Evolutionary conservation across 371 early-diverging fungal genomes (phyloP).

Genomic region (Lichtheimia hyalospora): DNA sequence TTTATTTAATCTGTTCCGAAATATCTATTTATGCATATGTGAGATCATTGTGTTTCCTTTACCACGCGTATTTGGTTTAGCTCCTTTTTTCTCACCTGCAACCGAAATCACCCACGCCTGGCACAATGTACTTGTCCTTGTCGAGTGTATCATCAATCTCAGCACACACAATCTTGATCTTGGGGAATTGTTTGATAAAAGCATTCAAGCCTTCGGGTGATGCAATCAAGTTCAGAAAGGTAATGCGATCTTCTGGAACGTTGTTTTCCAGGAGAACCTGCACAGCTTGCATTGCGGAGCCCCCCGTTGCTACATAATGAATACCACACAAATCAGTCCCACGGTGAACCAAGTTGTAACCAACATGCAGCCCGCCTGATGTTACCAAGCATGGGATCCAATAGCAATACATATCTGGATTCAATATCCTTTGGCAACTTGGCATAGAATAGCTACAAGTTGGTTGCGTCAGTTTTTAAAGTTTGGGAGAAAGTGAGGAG

Average conservation of each 20-base stretch:
- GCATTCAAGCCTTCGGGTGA: conserved; percentile 82
- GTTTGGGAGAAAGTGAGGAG: too few species aligned
- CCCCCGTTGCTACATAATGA: conserved; percentile 78
- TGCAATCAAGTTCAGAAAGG: conserved; percentile 82
- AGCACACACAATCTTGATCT: conserved; percentile 83
- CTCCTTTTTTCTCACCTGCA: conserved; percentile 42
- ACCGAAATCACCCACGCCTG: conserved; percentile 95
- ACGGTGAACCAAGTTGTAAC: too few species aligned
- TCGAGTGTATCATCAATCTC: conserved; percentile 84
- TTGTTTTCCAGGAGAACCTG: conserved; percentile 83
- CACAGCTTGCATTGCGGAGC: conserved; percentile 89
- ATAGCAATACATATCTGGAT: conserved; percentile 79
- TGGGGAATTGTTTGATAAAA: conserved; percentile 71
- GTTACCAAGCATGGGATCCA: conserved; percentile 93
- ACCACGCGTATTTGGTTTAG: not conserved
- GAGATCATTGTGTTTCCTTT: conserved; percentile 1
- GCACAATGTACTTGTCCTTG: conserved; percentile 82
- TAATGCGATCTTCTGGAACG: conserved; percentile 81
- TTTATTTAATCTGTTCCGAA: conserved; percentile 22
- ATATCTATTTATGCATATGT: conserved; percentile 7
- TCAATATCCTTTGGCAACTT: conserved; percentile 90
- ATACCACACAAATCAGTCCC: too few species aligned
- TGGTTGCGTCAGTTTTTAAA: too few species aligned
- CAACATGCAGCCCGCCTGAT: not conserved
- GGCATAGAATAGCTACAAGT: conserved; percentile 76